Evolutionary conservation across 768 basidiomycete species (phyloP).

Genomic region (Rhodocollybia butyracea): DNA sequence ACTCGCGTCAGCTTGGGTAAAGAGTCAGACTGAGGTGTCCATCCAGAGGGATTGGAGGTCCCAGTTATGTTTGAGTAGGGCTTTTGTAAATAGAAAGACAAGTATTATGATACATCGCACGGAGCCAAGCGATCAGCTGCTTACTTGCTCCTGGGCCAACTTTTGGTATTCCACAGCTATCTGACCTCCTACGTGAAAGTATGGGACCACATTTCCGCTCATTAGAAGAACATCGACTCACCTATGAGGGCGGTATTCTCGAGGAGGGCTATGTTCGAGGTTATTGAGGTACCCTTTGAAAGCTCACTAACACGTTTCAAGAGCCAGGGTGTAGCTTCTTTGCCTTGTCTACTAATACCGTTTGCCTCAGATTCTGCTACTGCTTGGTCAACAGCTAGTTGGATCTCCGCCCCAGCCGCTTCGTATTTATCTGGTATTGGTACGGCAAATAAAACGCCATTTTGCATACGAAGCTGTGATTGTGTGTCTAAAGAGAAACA

Average conservation of each 20-base stretch:
- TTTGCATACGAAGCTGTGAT: slow-evolving; percentile 64
- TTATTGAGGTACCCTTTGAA: slow-evolving; percentile 70
- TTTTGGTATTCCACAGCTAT: slow-evolving; percentile 77
- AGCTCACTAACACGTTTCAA: slow-evolving; percentile 79
- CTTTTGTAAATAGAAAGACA: slow-evolving; percentile 1
- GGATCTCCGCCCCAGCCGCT: slow-evolving; percentile 61
- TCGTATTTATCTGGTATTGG: slow-evolving; percentile 85
- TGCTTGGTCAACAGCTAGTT: slow-evolving; percentile 79
- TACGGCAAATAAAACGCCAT: slow-evolving; percentile 80
- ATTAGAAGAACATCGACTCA: slow-evolving; percentile 27
- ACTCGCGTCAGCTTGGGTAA: too few species aligned
- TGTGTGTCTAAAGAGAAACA: slow-evolving; percentile 53
- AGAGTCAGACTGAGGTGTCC: too few species aligned
- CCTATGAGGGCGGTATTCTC: slow-evolving; percentile 87
- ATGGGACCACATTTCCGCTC: background rate
- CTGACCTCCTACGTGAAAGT: slow-evolving; percentile 51
- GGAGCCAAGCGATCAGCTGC: slow-evolving; percentile 14
- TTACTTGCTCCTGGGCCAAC: slow-evolving; percentile 35
- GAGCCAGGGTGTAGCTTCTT: slow-evolving; percentile 95
- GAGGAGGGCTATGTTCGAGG: slow-evolving; percentile 81
- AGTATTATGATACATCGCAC: slow-evolving; percentile 2
- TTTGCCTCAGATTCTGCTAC: slow-evolving; percentile 78
- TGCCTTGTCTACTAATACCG: slow-evolving; percentile 77
- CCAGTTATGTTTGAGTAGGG: background rate
- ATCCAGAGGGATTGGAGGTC: background rate